Evolutionary conservation across 2,329 filamentous ascomycete species (phyloP).

Genomic region (Botrytis hyacinthi): DNA sequence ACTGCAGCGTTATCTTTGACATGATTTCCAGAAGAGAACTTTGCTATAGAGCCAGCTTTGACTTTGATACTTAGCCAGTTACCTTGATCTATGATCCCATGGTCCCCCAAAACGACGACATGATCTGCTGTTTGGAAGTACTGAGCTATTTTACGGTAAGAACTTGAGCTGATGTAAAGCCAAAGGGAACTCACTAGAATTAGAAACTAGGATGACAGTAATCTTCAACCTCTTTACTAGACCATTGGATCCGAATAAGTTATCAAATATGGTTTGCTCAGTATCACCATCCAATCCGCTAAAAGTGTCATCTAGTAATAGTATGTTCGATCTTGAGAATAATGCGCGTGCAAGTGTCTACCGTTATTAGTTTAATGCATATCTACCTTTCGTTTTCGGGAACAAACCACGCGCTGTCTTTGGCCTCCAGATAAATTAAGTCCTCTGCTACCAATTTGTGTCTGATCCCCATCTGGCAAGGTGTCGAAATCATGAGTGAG

Average conservation of each 20-base stretch:
- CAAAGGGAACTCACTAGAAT: constrained; percentile 38
- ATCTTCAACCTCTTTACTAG: constrained; percentile 42
- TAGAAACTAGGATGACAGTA: constrained; percentile 47
- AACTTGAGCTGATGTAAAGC: neutral
- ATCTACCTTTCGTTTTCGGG: neutral
- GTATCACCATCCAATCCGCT: constrained; percentile 48
- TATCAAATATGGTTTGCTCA: constrained; percentile 43
- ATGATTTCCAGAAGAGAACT: neutral
- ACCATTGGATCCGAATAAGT: constrained; percentile 44
- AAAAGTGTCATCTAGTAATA: constrained; percentile 49
- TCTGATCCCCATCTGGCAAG: constrained; percentile 41
- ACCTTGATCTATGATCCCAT: neutral
- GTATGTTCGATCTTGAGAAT: constrained; percentile 42
- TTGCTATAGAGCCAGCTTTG: neutral
- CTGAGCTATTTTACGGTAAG: constrained; percentile 36
- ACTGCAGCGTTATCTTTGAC: constrained; percentile 12
- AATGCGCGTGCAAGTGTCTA: constrained; percentile 47
- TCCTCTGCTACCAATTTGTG: constrained; percentile 44
- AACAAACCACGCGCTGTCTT: constrained; percentile 42
- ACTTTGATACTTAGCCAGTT: neutral
- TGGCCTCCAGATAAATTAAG: constrained; percentile 47
- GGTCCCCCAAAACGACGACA: constrained; percentile 39
- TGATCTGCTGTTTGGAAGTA: constrained; percentile 43
- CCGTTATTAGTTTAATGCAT: neutral
- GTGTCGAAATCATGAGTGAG: constrained; percentile 33